phyloP scores from a whole-genome alignment of 768 basidiomycete species.

The Nidularia pulvinata region DNA sequence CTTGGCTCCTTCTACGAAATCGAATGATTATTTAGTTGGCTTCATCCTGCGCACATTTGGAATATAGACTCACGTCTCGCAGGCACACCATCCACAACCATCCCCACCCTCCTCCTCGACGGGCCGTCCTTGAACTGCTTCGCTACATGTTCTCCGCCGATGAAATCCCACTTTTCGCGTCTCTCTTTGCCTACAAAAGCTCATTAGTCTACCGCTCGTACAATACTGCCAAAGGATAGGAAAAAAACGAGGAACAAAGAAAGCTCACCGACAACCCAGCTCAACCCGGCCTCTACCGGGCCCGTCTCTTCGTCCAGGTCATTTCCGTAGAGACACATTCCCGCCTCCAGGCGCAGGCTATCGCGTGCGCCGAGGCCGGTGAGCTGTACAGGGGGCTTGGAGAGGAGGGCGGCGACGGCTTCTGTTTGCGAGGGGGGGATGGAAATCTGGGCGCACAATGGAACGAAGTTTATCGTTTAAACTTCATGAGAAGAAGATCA shows the following conservation, averaged over 20 bases:
- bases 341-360: slow-evolving; percentile 92
- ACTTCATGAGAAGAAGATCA: not conserved
- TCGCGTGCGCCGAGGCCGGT: slow-evolving; percentile 93
- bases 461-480: slow-evolving; percentile 1
- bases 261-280: slow-evolving; percentile 87
- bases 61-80: slow-evolving; percentile 64
- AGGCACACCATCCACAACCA: slow-evolving; percentile 82
- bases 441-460: slow-evolving; percentile 61
- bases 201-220: no score
- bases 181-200: slow-evolving; percentile 73
- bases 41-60: no score
- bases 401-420: slow-evolving; percentile 67
- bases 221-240: no score
- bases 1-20: slow-evolving; percentile 69
- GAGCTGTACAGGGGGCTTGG: slow-evolving; percentile 69
- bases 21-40: not conserved
- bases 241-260: not conserved
- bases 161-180: slow-evolving; percentile 67
- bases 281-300: slow-evolving; percentile 89
- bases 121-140: slow-evolving; percentile 83
- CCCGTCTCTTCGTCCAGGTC: slow-evolving; percentile 88
- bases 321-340: slow-evolving; percentile 95
- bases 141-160: slow-evolving; percentile 74
- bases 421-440: slow-evolving; percentile 79
- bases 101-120: slow-evolving; percentile 71